A percentile compares a stretch with the other conserved stretches of the same genome.
These are phyloP conservation scores for Falciphora oryzae DNA, from an alignment of 2,329 filamentous ascomycete genomes.

Conservation along the genomic window DNA sequence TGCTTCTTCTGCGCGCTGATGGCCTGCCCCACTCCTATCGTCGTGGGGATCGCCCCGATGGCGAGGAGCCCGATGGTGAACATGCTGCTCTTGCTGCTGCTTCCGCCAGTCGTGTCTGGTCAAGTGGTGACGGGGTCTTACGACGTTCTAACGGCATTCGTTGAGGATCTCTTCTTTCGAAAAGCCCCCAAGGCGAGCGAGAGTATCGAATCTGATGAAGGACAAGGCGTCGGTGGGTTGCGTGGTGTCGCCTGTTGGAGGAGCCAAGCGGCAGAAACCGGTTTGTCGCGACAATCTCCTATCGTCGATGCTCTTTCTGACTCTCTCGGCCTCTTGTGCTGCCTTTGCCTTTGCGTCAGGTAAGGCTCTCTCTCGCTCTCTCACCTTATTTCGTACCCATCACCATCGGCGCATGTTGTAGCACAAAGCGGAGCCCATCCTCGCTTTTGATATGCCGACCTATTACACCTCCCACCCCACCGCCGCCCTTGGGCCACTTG, in stretches of 20 bases:
- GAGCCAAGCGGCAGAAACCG: neutral
- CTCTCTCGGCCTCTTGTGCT: neutral
- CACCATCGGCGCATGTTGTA: neutral
- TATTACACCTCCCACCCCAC: neutral
- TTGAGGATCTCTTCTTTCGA: neutral
- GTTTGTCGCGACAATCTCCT: neutral
- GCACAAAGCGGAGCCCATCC: neutral
- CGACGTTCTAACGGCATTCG: neutral
- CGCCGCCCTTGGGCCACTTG: neutral
- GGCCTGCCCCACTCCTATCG: constrained; percentile 49
- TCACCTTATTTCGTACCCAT: neutral
- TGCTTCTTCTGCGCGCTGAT: constrained; percentile 52
- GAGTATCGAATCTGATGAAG: neutral
- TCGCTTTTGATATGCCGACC: constrained; percentile 3
- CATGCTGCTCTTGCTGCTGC: constrained; percentile 26
- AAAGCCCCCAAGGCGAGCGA: too few relatives aligned
- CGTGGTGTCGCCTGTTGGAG: neutral
- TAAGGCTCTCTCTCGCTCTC: neutral
- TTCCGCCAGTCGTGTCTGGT: neutral
- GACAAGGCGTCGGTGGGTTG: neutral
- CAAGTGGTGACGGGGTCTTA: neutral
- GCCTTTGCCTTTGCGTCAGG: neutral
- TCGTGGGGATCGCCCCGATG: constrained; percentile 47
- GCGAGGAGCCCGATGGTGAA: constrained; percentile 44
- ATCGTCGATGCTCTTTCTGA: neutral